Base-by-base conservation (phyloP, 2,329 filamentous ascomycete species). In the Xylaria sp. region DNA sequence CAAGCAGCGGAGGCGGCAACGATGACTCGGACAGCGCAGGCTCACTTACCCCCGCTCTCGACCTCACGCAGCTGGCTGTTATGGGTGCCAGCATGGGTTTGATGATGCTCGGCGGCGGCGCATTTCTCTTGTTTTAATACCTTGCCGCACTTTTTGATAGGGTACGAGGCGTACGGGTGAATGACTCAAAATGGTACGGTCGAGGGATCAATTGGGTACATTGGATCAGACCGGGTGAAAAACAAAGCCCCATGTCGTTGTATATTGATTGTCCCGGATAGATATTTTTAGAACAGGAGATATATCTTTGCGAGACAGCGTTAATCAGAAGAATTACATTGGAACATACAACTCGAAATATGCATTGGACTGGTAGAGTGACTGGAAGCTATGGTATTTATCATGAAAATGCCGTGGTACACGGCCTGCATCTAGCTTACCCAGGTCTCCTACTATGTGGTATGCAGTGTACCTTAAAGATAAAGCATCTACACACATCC, bases 81-180 rank as follows among this genome's bases (percentile, higher is more conserved):
- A 70, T 81, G 69, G 78, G 75, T 9, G 67, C 75, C 5, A 76
- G 75, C 13, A 77, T 80, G 73, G 57, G 73, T 35, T 69, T 80
- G 55, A 73, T 76, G 69, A 73, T 79, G 71, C 63, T 80, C 32
- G 79, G 79, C 18, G 78, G 79, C 21, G 79, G 79, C 5, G 68
- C 80, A 37, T 78, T 80, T 63, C 63, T 78, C 40, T 55, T 71
- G 12, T 70, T 73, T 57, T 73, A 70, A 62, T 29, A 61, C 35
- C 37, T 27, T 44, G 47, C 35, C 42, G 35, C 44, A 60, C 10
- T 53, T 40, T 60, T 69, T 27, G n/a, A 32, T 54, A 54, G 51
- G 58, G 44, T 35, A 61, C 48, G 23, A 61, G 68, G 63, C 60
- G 53, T 55, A 68, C 12, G 50, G 35, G 29, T 47, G 44, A n/a